phyloP scores from a whole-genome alignment of 2,329 filamentous ascomycete genomes.

The Talaromyces sp. region DNA sequence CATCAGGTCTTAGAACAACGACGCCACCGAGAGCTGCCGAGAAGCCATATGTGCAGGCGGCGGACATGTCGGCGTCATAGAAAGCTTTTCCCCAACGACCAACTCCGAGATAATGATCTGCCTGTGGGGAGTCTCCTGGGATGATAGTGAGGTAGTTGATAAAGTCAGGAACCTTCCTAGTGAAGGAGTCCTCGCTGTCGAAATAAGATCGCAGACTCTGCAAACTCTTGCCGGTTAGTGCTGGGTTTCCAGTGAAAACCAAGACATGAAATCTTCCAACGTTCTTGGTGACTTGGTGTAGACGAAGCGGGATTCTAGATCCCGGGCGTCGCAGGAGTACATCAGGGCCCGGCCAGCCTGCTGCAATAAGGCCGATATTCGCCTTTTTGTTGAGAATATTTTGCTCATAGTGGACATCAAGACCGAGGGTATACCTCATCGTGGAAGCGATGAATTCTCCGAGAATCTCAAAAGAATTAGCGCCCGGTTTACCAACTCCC shows the following conservation, averaged over 20 bases:
- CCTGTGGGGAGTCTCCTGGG: neutral
- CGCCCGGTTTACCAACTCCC: neutral
- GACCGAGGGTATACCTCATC: neutral
- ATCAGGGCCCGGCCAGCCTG: neutral
- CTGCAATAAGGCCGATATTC: neutral
- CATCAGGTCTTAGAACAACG: slow-evolving; percentile 11
- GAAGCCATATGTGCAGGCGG: neutral
- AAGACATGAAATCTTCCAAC: slow-evolving; percentile 12
- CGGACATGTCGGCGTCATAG: neutral
- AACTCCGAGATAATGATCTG: neutral
- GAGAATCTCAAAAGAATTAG: neutral
- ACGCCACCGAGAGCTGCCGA: slow-evolving; percentile 5
- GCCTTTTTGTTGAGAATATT: slow-evolving; percentile 10
- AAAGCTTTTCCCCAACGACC: neutral
- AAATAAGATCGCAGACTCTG: neutral
- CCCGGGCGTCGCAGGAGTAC: neutral
- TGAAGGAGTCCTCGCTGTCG: neutral
- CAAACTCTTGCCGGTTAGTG: neutral
- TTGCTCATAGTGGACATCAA: slow-evolving; percentile 1
- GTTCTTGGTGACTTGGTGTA: slow-evolving; percentile 12
- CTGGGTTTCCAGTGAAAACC: slow-evolving; percentile 7
- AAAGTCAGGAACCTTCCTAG: neutral
- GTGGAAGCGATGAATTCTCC: slow-evolving; percentile 2
- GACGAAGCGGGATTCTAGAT: slow-evolving; percentile 7
- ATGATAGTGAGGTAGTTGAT: neutral